Base-by-base conservation (phyloP, 371 early-diverging fungal species). In the Chytridiales sp. region DNA sequence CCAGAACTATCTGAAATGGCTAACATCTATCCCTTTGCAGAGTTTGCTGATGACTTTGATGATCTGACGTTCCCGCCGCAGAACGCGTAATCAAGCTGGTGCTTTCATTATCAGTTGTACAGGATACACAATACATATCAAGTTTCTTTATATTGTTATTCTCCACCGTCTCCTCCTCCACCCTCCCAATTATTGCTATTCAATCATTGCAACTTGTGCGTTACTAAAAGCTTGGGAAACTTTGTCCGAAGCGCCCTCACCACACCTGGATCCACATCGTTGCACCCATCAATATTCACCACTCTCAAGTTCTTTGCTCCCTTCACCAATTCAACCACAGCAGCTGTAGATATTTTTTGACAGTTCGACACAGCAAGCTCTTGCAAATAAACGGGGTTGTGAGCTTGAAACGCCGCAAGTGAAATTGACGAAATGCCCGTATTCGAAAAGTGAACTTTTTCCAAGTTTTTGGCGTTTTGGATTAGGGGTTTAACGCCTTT, bases 11-110 rank as follows among this genome's bases (percentile, higher is more conserved):
- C 39, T 38, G 9, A 22, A 9, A 24, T 4, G 22, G 11, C 19
- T 39, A 21, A 11, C 4, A 52, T 5, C 38, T 38, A 8, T 38
- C 21, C 46, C 13, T 19, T 8, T 8, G 4, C 21, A 62, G 63
- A 62, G 32, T 62, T 62, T 49, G 63, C 55, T 36, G 63, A 62
- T 34, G 63, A 62, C 41, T 38, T 46, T 19, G 63, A 62, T 29
- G 56, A 55, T 41, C 36, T 31, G 38, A 30, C 3, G 15, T 49
- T 38, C 30, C 24, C 8, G 38, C 38, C 11, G 17, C 17, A 38
- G 38, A 17, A 38, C 11, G 17, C 11, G 8, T 38, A 17, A 38
- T 38, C 11, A 38, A 8, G 38, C 17, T 38, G 38, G 38, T 38
- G 38, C 11, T 9, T 38, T 38, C 17, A 38, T 8, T 38, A 38